Evolutionary conservation across 2,329 filamentous ascomycete genomes (phyloP), one percentile per base, ranked within the genome.

Genomic region (Diaporthe sp.): DNA sequence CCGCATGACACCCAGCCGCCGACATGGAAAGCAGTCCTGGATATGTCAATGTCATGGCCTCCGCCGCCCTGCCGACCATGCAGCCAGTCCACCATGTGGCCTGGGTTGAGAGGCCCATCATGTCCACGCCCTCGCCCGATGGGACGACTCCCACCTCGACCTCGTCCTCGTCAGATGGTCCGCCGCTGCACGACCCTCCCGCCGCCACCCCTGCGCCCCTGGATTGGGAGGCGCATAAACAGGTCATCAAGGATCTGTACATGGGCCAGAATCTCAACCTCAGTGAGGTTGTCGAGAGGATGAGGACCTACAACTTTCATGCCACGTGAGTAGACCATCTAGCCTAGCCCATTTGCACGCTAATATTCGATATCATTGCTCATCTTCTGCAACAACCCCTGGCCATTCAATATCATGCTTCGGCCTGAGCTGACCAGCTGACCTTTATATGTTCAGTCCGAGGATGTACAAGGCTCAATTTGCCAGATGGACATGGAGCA

Each of bases 381-480:
- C 44, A 39, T 12, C 47, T 17, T 9, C 12, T 13, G 3, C 47
- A n/a, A 39, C 47, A 25, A 7, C 22, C 15, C 31, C 3, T 12
- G 37, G 20, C 44, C 44, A 25, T 31, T 15, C 63, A 53, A 68
- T 13, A 25, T 47, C 20, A 20, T 42, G 6, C 15, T 3, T 3
- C 57, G 12, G 15, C 37, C n/a, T 44, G 44, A 31, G 28, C 72
- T 74, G 51, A 72, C 58, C 47, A 31, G 17, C 34, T 47, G 13
- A 22, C 25, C 34, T 39, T 25, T 31, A 3, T 37, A 15, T 20
- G 12, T 49, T 12, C 49, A 75, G 75, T 28, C 71, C 77, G 39
- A 73, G 77, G 70, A 78, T 78, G 77, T 78, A 77, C 68, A 78
- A 78, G 74, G 74, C 77, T 25, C 77, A 78, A 61, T 78, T 78